These are phyloP conservation scores for Hericium coralloides DNA, from an alignment of 768 basidiomycete genomes.

Conservation along the genomic window DNA sequence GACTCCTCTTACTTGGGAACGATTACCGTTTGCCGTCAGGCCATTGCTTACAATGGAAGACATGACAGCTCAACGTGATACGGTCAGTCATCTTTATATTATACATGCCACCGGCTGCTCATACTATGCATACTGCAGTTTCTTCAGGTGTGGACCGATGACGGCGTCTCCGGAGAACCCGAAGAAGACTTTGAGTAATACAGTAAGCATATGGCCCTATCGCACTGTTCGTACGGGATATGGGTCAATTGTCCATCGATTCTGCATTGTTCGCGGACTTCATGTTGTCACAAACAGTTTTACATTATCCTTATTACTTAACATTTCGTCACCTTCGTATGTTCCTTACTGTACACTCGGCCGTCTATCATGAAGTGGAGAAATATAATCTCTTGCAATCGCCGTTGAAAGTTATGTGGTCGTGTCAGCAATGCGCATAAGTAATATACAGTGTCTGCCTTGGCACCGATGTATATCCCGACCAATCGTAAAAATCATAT, in stretches of 20 bases:
- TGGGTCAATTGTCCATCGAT: no score
- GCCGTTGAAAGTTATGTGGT: no score
- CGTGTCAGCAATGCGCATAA: no score
- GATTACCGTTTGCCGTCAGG: conserved; percentile 55
- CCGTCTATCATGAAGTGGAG: not conserved
- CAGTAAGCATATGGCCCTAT: not conserved
- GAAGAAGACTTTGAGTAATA: conserved; percentile 21
- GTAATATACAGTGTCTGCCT: no score
- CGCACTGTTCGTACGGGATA: no score
- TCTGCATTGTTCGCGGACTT: not conserved
- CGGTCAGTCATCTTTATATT: conserved; percentile 35
- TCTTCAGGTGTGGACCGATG: conserved; percentile 74
- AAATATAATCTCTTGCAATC: no score
- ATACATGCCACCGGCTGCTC: conserved; percentile 4
- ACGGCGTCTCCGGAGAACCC: conserved; percentile 62
- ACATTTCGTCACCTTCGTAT: not conserved
- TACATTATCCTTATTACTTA: not conserved
- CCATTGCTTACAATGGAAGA: conserved; percentile 59
- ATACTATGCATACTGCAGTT: conserved; percentile 36
- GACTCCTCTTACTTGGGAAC: conserved; percentile 59
- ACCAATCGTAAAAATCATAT: no score
- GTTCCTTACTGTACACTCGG: not conserved
- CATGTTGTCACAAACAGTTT: not conserved
- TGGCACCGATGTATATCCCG: no score
- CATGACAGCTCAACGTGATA: conserved; percentile 47